A percentile compares a stretch with the other conserved stretches of the same genome.
These are phyloP conservation scores for Alternaria ethzedia DNA, from an alignment of 2,329 filamentous ascomycete species.

Conservation along the genomic window DNA sequence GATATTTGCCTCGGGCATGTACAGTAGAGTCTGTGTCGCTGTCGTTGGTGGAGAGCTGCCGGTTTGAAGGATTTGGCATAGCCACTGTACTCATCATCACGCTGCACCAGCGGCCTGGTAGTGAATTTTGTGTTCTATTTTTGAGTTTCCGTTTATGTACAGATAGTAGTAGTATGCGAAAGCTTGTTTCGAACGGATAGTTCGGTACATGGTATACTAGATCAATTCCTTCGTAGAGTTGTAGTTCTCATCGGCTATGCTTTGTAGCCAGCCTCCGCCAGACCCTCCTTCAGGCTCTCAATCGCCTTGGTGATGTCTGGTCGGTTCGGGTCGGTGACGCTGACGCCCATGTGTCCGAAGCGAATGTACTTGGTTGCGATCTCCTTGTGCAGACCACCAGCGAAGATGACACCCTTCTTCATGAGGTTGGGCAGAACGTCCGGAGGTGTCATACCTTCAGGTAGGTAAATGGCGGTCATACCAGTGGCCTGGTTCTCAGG, in stretches of 20 bases:
- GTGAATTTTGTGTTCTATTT: conserved; percentile 9
- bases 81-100: conserved; percentile 14
- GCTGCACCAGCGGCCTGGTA: background rate
- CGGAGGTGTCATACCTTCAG: conserved; percentile 78
- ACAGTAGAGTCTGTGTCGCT: background rate
- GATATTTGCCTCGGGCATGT: background rate
- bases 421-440: conserved; percentile 85
- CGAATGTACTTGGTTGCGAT: conserved; percentile 93
- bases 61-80: conserved; percentile 4
- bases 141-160: background rate
- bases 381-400: conserved; percentile 94
- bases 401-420: conserved; percentile 90
- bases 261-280: conserved; percentile 75
- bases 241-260: conserved; percentile 5
- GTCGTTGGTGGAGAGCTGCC: background rate
- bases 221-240: background rate
- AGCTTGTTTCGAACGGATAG: background rate
- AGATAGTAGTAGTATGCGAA: background rate
- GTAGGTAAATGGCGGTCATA: conserved; percentile 97
- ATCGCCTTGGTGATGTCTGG: conserved; percentile 86
- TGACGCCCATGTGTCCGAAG: conserved; percentile 98
- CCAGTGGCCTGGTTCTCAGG: conserved; percentile 92
- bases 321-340: conserved; percentile 79
- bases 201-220: background rate
- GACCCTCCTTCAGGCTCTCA: conserved; percentile 73